phyloP scores from a whole-genome alignment of 768 basidiomycete species.

The Mycena crocata region DNA sequence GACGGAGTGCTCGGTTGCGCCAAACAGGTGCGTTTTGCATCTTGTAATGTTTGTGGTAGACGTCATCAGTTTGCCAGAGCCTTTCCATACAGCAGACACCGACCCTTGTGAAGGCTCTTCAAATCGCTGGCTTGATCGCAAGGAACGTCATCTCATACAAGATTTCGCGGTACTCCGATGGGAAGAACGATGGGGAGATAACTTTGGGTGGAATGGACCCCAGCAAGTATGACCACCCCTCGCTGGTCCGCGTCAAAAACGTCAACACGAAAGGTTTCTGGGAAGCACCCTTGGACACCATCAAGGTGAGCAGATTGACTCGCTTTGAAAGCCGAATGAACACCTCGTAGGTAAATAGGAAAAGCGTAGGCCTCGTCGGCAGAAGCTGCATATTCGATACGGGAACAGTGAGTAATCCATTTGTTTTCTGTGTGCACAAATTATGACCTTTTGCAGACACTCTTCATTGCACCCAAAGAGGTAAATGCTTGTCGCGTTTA shows the following conservation, averaged over 20 bases:
- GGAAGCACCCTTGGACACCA: slow-evolving; percentile 65
- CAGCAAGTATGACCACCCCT: slow-evolving; percentile 60
- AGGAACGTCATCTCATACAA: slow-evolving; percentile 75
- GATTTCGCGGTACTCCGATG: slow-evolving; percentile 70
- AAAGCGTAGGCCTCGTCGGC: slow-evolving; percentile 50
- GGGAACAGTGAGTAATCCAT: slow-evolving; percentile 42
- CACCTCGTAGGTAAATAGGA: slow-evolving; percentile 52
- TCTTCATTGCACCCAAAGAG: slow-evolving; percentile 31
- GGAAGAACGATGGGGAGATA: slow-evolving; percentile 67
- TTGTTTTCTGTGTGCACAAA: not conserved
- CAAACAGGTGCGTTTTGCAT: slow-evolving; percentile 34
- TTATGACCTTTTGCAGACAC: slow-evolving; percentile 26
- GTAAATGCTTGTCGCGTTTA: slow-evolving; percentile 10
- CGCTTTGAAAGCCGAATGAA: not conserved
- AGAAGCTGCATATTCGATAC: slow-evolving; percentile 70
- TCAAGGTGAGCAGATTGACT: slow-evolving; percentile 42
- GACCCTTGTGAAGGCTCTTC: slow-evolving; percentile 71
- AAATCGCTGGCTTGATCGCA: slow-evolving; percentile 57
- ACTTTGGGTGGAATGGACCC: slow-evolving; percentile 70
- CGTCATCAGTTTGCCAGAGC: slow-evolving; percentile 39
- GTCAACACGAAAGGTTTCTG: slow-evolving; percentile 70
- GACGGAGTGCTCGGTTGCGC: slow-evolving; percentile 70
- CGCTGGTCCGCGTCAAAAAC: slow-evolving; percentile 62
- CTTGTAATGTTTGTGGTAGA: not conserved
- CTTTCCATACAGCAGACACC: slow-evolving; percentile 65